Percentiles rank a stretch among this genome's conserved stretches.
These are phyloP conservation scores for Hirsutella thompsonii DNA, from an alignment of 2,329 filamentous ascomycete species.

Conservation along the genomic window DNA sequence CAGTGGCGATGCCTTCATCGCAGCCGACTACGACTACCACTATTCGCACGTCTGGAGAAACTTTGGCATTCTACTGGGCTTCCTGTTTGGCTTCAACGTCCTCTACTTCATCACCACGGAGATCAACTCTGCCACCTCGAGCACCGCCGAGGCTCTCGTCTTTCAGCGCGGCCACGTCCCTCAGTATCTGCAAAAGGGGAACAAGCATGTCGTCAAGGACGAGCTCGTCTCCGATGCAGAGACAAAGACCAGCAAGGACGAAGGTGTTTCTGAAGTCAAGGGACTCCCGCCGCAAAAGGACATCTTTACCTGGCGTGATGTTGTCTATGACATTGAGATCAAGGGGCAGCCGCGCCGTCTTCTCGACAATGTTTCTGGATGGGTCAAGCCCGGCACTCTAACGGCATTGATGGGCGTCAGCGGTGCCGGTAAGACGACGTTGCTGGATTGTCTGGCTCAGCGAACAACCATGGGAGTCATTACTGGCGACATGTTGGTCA, in stretches of 20 bases:
- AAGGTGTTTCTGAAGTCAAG: slow-evolving; percentile 10
- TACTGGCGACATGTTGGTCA: slow-evolving; percentile 53
- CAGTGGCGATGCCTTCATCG: slow-evolving; percentile 48
- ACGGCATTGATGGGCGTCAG: slow-evolving; percentile 64
- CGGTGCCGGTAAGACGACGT: slow-evolving; percentile 30
- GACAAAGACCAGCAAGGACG: slow-evolving; percentile 2
- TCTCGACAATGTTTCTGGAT: slow-evolving; percentile 69
- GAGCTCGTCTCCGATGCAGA: slow-evolving; percentile 15
- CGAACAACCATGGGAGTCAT: slow-evolving; percentile 49
- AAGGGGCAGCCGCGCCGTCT: slow-evolving; percentile 60
- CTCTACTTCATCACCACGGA: slow-evolving; percentile 53
- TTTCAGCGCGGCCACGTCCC: slow-evolving; percentile 46
- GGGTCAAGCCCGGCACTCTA: slow-evolving; percentile 80
- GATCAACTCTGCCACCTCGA: slow-evolving; percentile 48
- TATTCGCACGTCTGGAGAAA: slow-evolving; percentile 53
- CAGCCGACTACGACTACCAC: slow-evolving; percentile 40
- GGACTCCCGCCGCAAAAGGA: slow-evolving; percentile 30
- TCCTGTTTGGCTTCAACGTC: slow-evolving; percentile 50
- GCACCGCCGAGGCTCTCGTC: slow-evolving; percentile 56
- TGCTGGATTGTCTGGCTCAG: slow-evolving; percentile 28
- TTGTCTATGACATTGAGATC: slow-evolving; percentile 60
- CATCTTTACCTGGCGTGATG: slow-evolving; percentile 69
- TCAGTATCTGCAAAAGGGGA: slow-evolving; percentile 19
- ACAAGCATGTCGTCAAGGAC: slow-evolving; percentile 15
- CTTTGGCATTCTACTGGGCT: slow-evolving; percentile 53